phyloP scores from a whole-genome alignment of 805 yeast genomes.

The Schizosaccharomyces osmophilus region DNA sequence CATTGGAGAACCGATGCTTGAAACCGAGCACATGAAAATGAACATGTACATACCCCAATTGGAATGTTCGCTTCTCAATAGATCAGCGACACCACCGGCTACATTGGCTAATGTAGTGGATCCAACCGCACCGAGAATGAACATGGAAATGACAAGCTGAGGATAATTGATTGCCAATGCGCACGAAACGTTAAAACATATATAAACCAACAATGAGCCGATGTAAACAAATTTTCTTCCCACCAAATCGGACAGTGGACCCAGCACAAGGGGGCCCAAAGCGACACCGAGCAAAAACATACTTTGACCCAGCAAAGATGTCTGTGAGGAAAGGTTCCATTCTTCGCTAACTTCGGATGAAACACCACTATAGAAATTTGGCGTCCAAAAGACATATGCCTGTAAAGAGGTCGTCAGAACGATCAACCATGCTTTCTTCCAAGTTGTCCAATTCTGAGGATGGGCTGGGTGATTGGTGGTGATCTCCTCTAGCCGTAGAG shows the following conservation, averaged over 20 bases:
- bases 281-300: conserved; percentile 5
- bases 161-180: not conserved
- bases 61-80: not conserved
- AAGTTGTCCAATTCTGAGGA: not conserved
- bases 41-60: conserved; percentile 1
- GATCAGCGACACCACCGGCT: not conserved
- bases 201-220: not conserved
- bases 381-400: not conserved
- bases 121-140: not conserved
- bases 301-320: conserved; percentile 48
- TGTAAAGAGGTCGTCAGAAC: not conserved
- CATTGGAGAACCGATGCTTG: conserved; percentile 49
- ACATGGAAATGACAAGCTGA: conserved; percentile 1
- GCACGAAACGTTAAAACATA: not conserved
- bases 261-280: not conserved
- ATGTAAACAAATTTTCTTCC: not conserved
- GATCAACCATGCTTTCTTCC: not conserved
- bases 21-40: conserved; percentile 12
- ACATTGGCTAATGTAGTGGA: not conserved
- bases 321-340: conserved; percentile 37
- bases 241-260: not conserved
- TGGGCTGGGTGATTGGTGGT: not conserved
- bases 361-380: not conserved
- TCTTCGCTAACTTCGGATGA: conserved; percentile 16
- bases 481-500: not conserved